Base-by-base conservation (phyloP, 306 rosid species). In the Inga leiocalycina region DNA sequence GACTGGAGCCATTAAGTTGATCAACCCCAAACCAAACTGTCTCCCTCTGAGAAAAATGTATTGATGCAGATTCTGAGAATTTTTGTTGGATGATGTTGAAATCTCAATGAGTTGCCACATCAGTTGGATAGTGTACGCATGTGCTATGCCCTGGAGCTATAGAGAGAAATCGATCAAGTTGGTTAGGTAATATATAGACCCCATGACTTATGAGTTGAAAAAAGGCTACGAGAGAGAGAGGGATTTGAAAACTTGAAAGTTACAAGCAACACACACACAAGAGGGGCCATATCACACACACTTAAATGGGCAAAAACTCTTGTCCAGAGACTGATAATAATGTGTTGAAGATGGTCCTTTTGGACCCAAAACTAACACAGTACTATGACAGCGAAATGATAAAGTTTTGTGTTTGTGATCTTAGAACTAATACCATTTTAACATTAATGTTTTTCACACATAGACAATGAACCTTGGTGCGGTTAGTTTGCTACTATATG, bases 121-220 rank as follows among this genome's bases (percentile, higher is more conserved):
- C 76, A 71, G 57, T 71, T 71, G 57, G 56, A 45, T 71, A 45
- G 76, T 45, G 76, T 45, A 72, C 59, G 76, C 76, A 72, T 72
- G 76, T 72, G 76, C 59, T 72, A 72, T 72, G 76, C 76, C 76
- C 54, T 49, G 14, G 43, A 69, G 13, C 19, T 10, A 70, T 4
- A 70, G 48, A 44, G 76, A 71, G 22, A 56, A 19, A 54, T 45
- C 19, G 19, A 19, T 41, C 54, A 71, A 71, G 76, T 71, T 71
- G 76, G 76, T 44, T 45, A 44, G 76, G 76, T 45, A 43, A 44
- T n/a, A 66, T n/a, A 9, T 44, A 71, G 76, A 72, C 76, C 76
- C 76, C 57, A 22, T 13, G 41, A 71, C 37, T 41, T n/a, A 10
- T 45, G 12, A 56, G 76, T 72, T 39, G 46, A 37, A 39, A 69